Percentiles rank a stretch among this genome's conserved stretches.
Conservation (phyloP, 2,329 filamentous ascomycete genomes). For the Nectriaceae sp. region DNA sequence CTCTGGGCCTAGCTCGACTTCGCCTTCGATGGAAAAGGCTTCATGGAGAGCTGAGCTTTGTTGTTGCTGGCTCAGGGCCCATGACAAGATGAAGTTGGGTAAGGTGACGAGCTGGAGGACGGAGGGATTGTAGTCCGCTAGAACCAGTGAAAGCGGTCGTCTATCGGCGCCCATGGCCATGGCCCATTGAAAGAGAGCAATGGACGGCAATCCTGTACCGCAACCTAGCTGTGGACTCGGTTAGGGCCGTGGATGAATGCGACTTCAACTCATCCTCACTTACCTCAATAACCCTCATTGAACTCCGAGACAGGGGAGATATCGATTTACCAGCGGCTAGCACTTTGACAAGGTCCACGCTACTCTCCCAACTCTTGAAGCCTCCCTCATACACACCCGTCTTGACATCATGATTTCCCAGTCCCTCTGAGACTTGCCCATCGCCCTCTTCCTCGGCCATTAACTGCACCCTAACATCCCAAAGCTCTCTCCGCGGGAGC, state of each 20-base stretch:
- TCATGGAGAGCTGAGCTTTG: constrained; percentile 42
- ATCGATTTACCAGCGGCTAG: constrained; percentile 47
- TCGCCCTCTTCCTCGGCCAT: constrained; percentile 66
- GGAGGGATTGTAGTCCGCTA: constrained; percentile 79
- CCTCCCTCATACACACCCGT: constrained; percentile 84
- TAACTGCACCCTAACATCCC: constrained; percentile 79
- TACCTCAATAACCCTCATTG: constrained; percentile 57
- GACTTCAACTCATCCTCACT: constrained; percentile 23
- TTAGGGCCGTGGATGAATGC: constrained; percentile 11
- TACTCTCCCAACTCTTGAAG: constrained; percentile 90
- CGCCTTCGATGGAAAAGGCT: constrained; percentile 54
- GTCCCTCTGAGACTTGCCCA: constrained; percentile 42
- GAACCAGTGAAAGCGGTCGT: constrained; percentile 56
- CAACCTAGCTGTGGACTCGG: constrained; percentile 64
- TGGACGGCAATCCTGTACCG: constrained; percentile 72
- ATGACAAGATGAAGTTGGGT: constrained; percentile 75
- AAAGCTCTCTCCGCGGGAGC: constrained; percentile 75
- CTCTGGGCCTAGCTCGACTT: constrained; percentile 63
- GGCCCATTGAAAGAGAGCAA: constrained; percentile 69
- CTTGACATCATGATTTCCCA: constrained; percentile 73
- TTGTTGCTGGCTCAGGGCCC: constrained; percentile 50
- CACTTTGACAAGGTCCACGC: constrained; percentile 76
- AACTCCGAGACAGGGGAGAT: constrained; percentile 31
- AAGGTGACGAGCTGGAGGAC: constrained; percentile 78
- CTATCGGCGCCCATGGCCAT: constrained; percentile 32